A percentile compares a stretch with the other conserved stretches of the same genome.
Evolutionary conservation across 441 rosid genomes (phyloP).

Genomic region (Metrosideros polymorpha): DNA sequence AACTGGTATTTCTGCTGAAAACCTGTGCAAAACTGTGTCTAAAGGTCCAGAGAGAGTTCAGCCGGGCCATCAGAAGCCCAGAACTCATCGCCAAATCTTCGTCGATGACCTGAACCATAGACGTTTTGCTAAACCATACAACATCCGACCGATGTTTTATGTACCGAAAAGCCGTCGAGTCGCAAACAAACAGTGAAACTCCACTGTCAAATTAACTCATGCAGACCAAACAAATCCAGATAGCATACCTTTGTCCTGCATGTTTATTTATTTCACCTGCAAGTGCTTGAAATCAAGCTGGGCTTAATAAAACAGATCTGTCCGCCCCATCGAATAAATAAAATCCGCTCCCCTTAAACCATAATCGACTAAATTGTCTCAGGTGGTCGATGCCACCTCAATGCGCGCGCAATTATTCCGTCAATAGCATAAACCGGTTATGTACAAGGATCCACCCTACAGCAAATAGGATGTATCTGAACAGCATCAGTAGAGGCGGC

Average conservation of each 20-base stretch:
- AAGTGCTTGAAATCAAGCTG: not conserved
- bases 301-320: not conserved
- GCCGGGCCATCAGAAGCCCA: not conserved
- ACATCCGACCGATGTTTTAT: not conserved
- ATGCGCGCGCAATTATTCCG: not conserved
- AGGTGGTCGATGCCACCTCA: not conserved
- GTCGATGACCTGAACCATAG: not conserved
- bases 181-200: not conserved
- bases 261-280: not conserved
- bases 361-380: not conserved
- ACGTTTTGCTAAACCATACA: not conserved
- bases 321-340: not conserved
- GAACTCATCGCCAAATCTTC: not conserved
- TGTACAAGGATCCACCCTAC: not conserved
- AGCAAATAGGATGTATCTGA: not conserved
- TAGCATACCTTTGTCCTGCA: not conserved
- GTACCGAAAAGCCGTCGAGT: not conserved
- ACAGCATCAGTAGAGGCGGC: not conserved
- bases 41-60: not conserved
- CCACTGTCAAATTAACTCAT: not conserved
- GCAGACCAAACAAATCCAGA: not conserved
- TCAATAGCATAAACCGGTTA: not conserved
- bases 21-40: not conserved
- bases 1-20: not conserved
- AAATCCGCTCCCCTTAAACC: not conserved